A percentile compares a stretch with the other conserved stretches of the same genome.
These are phyloP conservation scores for Lodderomyces orthopsilosis DNA, from an alignment of 1,139 yeast species.

Conservation along the genomic window DNA sequence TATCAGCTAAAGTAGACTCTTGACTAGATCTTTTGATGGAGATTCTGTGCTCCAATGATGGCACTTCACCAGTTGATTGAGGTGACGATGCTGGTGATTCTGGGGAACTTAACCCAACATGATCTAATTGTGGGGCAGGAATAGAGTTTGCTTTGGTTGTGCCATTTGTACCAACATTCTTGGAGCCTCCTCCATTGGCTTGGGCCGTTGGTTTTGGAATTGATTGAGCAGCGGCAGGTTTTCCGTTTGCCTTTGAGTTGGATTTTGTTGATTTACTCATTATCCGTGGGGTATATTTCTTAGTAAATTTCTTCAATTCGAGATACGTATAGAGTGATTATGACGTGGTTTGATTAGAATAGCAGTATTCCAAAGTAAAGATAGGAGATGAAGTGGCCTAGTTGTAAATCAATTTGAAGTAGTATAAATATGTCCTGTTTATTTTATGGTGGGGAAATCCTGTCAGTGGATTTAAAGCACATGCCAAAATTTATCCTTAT, in stretches of 20 bases:
- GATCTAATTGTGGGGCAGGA: constrained; percentile 7
- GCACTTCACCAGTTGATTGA: constrained; percentile 1
- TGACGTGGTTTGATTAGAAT: neutral
- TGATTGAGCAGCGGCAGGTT: neutral
- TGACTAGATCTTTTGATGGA: constrained; percentile 9
- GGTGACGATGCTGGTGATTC: constrained; percentile 2
- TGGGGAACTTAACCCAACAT: constrained; percentile 3
- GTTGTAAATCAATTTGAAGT: too few relatives aligned
- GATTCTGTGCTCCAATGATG: constrained; percentile 6
- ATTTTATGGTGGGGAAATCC: too few relatives aligned
- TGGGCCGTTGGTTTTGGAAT: too few relatives aligned
- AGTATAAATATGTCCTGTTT: too few relatives aligned
- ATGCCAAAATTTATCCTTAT: too few relatives aligned
- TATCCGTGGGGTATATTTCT: neutral
- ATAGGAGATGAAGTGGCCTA: too few relatives aligned
- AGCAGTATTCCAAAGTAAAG: neutral
- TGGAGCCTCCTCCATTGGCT: too few relatives aligned
- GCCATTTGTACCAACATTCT: neutral
- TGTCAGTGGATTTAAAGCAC: too few relatives aligned
- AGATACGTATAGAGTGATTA: neutral
- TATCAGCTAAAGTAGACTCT: constrained; percentile 5
- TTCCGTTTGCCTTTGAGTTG: neutral
- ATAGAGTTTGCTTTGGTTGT: constrained; percentile 4
- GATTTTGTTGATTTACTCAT: constrained; percentile 2
- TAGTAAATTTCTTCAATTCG: neutral